Evolutionary conservation across 352 stramenopile genomes (phyloP), one percentile per base, ranked within the genome.

Genomic region (Pythium pyrilobum): DNA sequence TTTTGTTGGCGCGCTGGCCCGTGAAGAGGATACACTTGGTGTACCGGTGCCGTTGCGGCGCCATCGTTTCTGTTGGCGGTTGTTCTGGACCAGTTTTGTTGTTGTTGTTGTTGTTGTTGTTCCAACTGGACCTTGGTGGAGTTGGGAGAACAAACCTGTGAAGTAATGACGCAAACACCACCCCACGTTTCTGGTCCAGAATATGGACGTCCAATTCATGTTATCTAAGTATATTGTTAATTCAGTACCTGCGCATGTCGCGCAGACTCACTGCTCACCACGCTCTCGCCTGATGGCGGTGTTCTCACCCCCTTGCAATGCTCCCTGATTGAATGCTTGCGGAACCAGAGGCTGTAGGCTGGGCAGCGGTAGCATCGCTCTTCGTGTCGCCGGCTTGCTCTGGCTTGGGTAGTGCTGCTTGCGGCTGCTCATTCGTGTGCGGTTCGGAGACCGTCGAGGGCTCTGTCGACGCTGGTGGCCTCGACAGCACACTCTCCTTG

Each of bases 1-100:
- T 65, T 41, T 65, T 65, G 57, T 65, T 65, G 49, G 57, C 57
- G 50, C 57, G 57, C 38, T 65, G 57, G 23, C 57, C 57, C 28
- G 57, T 65, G 37, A 65, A 56, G 9, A 65, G 38, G 10, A 65
- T 47, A 18, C 50, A 65, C 44, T 59, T 59, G 36, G 57, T 65
- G 50, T 65, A 65, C 15, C 57, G 57, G 29, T 65, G 57, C 0
- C 57, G 49, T 29, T 65, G 57, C 4, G 57, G 57, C 43, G 57
- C 49, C 57, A 65, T 55, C 28, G 4, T 61, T 46, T 44, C 18
- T 49, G 32, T 46, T 42, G 37, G 12, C 24, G 27, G 25, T 23
- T 20, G n/a, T 47, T 55, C 47, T 55, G 47, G 47, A 55, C 47
- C 34, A n/a, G 39, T 16, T 42, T 12, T 42, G 6, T 16, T 23